Conservation (phyloP, 2,329 filamentous ascomycete species). For the Cladobotryum protrusum region DNA sequence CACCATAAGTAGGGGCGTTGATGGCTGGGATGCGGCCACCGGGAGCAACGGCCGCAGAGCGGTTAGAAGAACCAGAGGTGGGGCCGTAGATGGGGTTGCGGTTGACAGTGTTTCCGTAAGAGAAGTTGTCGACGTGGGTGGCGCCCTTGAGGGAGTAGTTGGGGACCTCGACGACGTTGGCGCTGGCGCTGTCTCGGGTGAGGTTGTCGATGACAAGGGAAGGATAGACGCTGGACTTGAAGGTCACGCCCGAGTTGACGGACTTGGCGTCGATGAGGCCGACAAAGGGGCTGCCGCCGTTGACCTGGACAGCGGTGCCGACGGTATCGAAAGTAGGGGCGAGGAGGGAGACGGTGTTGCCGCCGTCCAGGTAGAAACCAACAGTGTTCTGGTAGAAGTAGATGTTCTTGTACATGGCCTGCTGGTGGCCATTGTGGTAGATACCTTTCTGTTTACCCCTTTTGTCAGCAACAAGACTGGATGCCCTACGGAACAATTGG, state of each 20-base stretch:
- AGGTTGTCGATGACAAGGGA: conserved; percentile 40
- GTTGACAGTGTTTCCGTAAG: conserved; percentile 37
- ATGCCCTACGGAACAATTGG: too few species aligned
- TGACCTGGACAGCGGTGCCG: conserved; percentile 29
- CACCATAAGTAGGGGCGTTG: conserved; percentile 34
- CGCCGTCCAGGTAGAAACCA: conserved; percentile 23
- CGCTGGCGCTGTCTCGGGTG: conserved; percentile 31
- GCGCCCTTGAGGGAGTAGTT: conserved; percentile 24
- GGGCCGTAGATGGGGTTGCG: conserved; percentile 34
- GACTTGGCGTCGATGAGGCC: conserved; percentile 35
- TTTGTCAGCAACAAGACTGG: too few species aligned
- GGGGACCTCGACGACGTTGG: conserved; percentile 28
- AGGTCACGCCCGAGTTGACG: conserved; percentile 35
- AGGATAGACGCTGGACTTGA: conserved; percentile 30
- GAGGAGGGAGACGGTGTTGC: conserved; percentile 34
- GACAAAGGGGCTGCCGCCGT: conserved; percentile 33
- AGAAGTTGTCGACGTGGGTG: conserved; percentile 33
- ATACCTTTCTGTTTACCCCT: conserved; percentile 30
- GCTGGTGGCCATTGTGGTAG: conserved; percentile 37
- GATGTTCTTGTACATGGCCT: conserved; percentile 38
- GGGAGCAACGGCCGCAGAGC: conserved; percentile 30
- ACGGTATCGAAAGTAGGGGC: conserved; percentile 35
- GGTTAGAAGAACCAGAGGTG: conserved; percentile 22
- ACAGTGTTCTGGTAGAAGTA: conserved; percentile 37
- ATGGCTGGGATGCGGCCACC: conserved; percentile 30